Conservation (phyloP, 305 asterid species). For the Coffea humblotiana region DNA sequence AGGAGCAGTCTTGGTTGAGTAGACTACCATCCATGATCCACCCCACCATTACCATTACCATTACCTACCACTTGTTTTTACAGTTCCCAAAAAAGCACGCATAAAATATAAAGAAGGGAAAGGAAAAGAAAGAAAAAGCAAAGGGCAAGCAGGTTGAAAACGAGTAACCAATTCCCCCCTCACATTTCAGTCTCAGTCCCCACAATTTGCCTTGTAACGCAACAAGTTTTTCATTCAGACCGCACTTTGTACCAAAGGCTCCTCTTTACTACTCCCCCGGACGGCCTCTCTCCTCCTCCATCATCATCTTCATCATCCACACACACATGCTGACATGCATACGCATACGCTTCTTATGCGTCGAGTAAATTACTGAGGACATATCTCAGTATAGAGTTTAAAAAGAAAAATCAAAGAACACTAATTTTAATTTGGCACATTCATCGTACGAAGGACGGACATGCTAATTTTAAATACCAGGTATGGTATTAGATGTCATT, state of each 20-base stretch:
- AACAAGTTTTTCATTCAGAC: slow-evolving; percentile 3
- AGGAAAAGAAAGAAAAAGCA: slow-evolving; percentile 3
- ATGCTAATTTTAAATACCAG: neutral
- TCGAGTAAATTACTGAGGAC: too few relatives aligned
- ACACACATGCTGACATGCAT: too few relatives aligned
- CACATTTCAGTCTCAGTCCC: neutral
- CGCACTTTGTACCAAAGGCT: slow-evolving; percentile 14
- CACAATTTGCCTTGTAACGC: neutral
- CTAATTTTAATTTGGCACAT: too few relatives aligned
- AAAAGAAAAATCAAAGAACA: too few relatives aligned
- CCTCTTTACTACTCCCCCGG: too few relatives aligned
- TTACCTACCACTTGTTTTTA: neutral
- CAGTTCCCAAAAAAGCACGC: slow-evolving; percentile 12
- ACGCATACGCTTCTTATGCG: too few relatives aligned
- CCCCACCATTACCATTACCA: neutral
- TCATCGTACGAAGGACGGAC: neutral
- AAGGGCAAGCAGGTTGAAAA: neutral
- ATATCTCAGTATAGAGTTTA: too few relatives aligned
- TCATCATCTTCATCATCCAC: too few relatives aligned
- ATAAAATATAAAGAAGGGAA: neutral
- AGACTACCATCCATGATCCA: neutral
- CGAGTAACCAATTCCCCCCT: neutral
- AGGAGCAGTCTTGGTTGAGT: neutral
- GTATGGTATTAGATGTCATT: neutral
- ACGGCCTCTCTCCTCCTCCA: too few relatives aligned